Conservation (phyloP, 176 grass and related monocot species). For the Carex scoparia region DNA sequence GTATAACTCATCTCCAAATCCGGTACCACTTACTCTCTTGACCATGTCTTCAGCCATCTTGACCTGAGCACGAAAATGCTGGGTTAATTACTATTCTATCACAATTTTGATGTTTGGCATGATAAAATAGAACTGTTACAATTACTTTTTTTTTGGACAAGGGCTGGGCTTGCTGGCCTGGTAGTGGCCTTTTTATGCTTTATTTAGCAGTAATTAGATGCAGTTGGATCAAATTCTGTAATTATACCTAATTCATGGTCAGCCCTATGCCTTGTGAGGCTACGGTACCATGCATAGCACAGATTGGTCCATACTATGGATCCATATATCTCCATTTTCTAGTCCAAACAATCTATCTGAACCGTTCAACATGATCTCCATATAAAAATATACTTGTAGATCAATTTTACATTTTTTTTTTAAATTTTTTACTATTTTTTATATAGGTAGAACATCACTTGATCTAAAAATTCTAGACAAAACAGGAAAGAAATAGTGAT, state of each 20-base stretch:
- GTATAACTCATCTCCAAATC: constrained; percentile 23
- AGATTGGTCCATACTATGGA: no score
- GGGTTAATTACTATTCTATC: background rate
- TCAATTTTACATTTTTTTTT: no score
- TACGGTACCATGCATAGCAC: no score
- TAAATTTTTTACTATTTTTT: no score
- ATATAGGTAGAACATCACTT: no score
- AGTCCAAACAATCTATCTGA: no score
- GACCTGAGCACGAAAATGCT: constrained; percentile 44
- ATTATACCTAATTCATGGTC: background rate
- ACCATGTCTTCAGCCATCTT: constrained; percentile 66
- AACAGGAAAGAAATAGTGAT: no score
- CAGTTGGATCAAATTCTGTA: background rate
- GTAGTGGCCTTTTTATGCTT: background rate
- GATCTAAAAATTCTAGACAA: no score
- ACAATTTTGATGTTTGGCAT: background rate
- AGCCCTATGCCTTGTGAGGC: background rate
- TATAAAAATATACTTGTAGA: no score
- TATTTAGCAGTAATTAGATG: background rate
- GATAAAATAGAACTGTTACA: background rate
- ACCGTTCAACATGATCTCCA: no score
- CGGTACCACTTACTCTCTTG: constrained; percentile 56
- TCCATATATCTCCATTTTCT: no score
- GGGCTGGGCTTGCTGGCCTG: background rate
- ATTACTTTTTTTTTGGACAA: background rate